phyloP scores from a whole-genome alignment of 768 basidiomycete species.

The Cyathus striatus region DNA sequence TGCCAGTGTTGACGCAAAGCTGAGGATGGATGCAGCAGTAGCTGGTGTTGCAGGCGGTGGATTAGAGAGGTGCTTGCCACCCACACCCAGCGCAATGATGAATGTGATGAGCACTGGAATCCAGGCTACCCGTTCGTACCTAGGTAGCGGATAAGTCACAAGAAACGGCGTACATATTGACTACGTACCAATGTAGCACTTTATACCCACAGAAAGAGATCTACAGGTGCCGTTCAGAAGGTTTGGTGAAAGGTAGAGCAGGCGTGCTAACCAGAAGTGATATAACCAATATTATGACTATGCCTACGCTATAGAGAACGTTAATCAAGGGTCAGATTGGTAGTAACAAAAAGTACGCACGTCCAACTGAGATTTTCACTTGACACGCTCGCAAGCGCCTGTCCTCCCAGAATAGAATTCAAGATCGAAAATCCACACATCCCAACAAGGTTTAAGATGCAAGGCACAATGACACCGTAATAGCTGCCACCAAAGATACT shows the following conservation, averaged over 20 bases:
- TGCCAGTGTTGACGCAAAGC: constrained; percentile 65
- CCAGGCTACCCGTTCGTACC: constrained; percentile 74
- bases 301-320: constrained; percentile 57
- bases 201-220: constrained; percentile 56
- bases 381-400: constrained; percentile 37
- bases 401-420: constrained; percentile 69
- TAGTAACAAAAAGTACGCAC: constrained; percentile 17
- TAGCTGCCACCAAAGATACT: constrained; percentile 47
- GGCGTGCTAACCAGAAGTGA: constrained; percentile 53
- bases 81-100: constrained; percentile 65
- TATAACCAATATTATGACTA: constrained; percentile 68
- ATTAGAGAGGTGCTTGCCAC: constrained; percentile 61
- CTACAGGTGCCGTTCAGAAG: constrained; percentile 12
- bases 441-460: constrained; percentile 56
- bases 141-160: constrained; percentile 8
- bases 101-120: constrained; percentile 74
- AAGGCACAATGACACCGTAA: constrained; percentile 58
- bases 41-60: constrained; percentile 47
- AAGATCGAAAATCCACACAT: constrained; percentile 70
- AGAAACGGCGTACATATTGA: background rate
- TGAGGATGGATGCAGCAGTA: constrained; percentile 47
- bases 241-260: constrained; percentile 16
- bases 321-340: background rate
- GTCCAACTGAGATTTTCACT: constrained; percentile 37
- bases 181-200: constrained; percentile 36